A percentile compares a stretch with the other conserved stretches of the same genome.
These are phyloP conservation scores for Globisporangium polare DNA, from an alignment of 352 stramenopile genomes.

Conservation along the genomic window DNA sequence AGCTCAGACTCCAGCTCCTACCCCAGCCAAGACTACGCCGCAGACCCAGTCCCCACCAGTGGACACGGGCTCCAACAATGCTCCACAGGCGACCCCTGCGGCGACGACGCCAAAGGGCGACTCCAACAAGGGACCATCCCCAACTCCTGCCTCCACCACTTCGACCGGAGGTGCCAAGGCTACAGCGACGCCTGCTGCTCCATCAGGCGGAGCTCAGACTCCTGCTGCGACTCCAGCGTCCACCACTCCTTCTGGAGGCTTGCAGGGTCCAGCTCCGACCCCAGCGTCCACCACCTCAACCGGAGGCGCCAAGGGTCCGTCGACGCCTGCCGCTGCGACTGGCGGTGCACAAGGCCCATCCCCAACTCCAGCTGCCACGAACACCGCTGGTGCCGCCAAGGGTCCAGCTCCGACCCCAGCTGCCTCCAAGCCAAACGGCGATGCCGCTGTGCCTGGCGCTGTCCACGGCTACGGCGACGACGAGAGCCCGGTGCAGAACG, in stretches of 20 bases:
- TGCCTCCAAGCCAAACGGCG: conserved; percentile 5
- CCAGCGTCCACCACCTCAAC: not conserved
- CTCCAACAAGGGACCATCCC: not conserved
- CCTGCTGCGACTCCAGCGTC: conserved; percentile 3
- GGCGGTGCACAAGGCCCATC: no score
- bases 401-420: conserved; percentile 5
- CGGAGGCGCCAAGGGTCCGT: conserved; percentile 1
- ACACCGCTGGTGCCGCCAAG: not conserved
- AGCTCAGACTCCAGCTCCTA: conserved; percentile 2
- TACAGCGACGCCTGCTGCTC: not conserved
- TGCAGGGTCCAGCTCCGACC: not conserved
- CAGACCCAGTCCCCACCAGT: not conserved
- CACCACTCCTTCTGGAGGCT: not conserved
- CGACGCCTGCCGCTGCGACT: no score
- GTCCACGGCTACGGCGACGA: conserved; percentile 11
- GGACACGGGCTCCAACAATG: not conserved
- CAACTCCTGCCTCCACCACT: not conserved
- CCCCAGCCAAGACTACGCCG: not conserved
- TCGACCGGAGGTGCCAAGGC: not conserved
- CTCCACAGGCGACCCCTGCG: conserved; percentile 2
- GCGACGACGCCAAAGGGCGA: conserved; percentile 1
- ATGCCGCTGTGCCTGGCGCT: conserved; percentile 8
- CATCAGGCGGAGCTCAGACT: not conserved
- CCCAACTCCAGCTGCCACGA: conserved; percentile 6
- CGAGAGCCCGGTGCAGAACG: conserved; percentile 8